These are phyloP conservation scores for Umbelopsis vinacea DNA, from an alignment of 192 early-diverging fungal genomes.

Conservation along the genomic window DNA sequence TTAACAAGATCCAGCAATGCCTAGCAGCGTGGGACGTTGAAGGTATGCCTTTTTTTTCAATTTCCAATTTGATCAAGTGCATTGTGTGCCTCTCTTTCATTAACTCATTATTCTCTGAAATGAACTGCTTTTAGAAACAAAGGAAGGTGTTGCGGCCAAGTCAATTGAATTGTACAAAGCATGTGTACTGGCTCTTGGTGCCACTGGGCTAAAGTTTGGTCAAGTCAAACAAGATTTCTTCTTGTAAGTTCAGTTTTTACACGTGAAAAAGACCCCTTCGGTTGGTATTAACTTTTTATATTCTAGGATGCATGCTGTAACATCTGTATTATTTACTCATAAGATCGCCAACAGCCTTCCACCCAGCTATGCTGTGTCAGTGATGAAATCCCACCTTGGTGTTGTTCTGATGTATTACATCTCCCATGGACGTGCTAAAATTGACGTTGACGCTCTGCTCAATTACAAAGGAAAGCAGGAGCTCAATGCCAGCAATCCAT, in stretches of 20 bases:
- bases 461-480: conserved; percentile 27
- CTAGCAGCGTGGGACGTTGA: conserved; percentile 46
- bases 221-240: conserved; percentile 51
- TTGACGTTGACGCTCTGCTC: conserved; percentile 39
- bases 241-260: conserved; percentile 32
- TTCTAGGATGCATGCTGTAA: conserved; percentile 53
- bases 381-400: conserved; percentile 49
- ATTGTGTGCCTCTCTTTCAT: not conserved
- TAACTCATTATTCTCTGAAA: not conserved
- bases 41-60: not conserved
- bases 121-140: conserved; percentile 7
- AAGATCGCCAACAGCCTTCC: conserved; percentile 42
- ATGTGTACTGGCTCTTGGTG: conserved; percentile 42
- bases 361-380: conserved; percentile 40
- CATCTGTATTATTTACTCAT: conserved; percentile 57
- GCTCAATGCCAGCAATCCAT: conserved; percentile 39
- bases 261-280: too few species aligned
- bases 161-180: conserved; percentile 46
- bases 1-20: conserved; percentile 37
- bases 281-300: too few species aligned
- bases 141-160: conserved; percentile 41
- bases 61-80: too few species aligned
- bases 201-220: conserved; percentile 37
- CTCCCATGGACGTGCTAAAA: conserved; percentile 44
- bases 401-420: conserved; percentile 43